A percentile compares a stretch with the other conserved stretches of the same genome.
Conservation (phyloP, 2,329 filamentous ascomycete genomes). For the Colletotrichum scovillei region DNA sequence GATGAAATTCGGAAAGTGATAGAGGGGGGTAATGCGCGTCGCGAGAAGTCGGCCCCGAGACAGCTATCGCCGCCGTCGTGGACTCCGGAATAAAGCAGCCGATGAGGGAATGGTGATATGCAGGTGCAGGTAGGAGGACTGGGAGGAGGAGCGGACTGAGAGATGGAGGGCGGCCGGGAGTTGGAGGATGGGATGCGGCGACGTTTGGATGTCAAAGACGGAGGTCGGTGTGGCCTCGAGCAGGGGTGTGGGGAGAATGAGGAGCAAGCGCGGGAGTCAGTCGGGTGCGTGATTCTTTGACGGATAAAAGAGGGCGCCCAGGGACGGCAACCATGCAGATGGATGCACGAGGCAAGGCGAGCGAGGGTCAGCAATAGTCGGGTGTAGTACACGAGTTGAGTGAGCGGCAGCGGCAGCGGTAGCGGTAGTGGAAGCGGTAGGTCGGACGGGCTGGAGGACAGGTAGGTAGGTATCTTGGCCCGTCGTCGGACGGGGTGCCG, state of each 20-base stretch:
- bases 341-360: constrained; percentile 16
- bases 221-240: constrained; percentile 32
- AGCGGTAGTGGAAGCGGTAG: constrained; percentile 4
- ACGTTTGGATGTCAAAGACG: constrained; percentile 29
- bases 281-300: constrained; percentile 17
- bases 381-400: background rate
- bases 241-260: constrained; percentile 21
- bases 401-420: background rate
- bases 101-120: background rate
- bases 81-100: constrained; percentile 17
- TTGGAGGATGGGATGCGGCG: constrained; percentile 23
- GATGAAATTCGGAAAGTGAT: background rate
- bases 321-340: constrained; percentile 18
- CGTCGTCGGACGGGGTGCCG: background rate
- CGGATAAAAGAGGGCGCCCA: constrained; percentile 27
- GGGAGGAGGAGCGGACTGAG: background rate
- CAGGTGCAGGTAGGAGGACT: background rate
- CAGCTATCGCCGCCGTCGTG: constrained; percentile 35
- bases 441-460: background rate
- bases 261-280: constrained; percentile 19
- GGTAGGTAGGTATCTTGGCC: background rate
- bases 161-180: constrained; percentile 26
- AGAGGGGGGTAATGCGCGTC: constrained; percentile 14
- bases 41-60: constrained; percentile 31
- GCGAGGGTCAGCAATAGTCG: constrained; percentile 5